Conservation (phyloP, 78 protist genomes). For the Dictyostelium discoideum region DNA sequence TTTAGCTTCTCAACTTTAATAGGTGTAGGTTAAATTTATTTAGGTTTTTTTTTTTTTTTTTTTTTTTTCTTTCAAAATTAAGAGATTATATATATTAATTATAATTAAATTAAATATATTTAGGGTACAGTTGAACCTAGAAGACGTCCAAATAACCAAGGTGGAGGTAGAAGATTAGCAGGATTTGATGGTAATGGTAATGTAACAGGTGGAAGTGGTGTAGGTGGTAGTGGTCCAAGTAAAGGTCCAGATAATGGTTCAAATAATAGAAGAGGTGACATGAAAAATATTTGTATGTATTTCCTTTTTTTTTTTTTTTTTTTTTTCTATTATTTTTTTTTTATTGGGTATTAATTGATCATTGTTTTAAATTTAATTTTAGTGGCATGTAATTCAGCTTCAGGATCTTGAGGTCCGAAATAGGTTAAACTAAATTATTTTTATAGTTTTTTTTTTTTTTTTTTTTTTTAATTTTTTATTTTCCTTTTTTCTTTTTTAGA, state of each 20-base stretch:
- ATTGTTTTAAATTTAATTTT: background rate
- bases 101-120: background rate
- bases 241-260: background rate
- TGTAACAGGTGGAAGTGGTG: background rate
- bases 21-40: background rate
- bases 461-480: background rate
- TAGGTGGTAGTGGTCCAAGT: background rate
- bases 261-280: slow-evolving; percentile 2
- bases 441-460: background rate
- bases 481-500: background rate
- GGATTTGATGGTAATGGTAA: slow-evolving; percentile 11
- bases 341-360: background rate
- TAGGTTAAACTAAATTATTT: background rate
- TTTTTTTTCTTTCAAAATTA: background rate
- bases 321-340: background rate
- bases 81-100: background rate
- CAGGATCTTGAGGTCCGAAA: slow-evolving; percentile 31
- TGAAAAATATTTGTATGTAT: slow-evolving; percentile 12
- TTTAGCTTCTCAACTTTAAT: background rate
- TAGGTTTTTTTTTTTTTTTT: too few species aligned
- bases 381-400: slow-evolving; percentile 12
- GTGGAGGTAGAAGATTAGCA: background rate
- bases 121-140: background rate
- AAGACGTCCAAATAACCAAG: background rate
- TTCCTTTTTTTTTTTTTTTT: background rate